Base-by-base conservation (phyloP, 441 rosid genomes). In the Corymbia calophylla region DNA sequence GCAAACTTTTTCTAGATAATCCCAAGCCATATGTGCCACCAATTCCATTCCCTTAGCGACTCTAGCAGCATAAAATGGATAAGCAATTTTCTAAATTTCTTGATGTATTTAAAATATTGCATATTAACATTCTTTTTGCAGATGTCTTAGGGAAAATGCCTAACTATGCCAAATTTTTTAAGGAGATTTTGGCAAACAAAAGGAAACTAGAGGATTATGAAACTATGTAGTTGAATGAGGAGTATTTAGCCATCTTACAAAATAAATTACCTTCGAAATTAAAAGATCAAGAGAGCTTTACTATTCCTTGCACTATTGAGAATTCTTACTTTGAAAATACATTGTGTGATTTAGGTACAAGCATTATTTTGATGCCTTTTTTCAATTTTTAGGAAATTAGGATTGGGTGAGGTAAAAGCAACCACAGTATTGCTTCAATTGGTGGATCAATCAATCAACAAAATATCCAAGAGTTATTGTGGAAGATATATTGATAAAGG, bases 391-490 rank as follows among this genome's bases (percentile, higher is more conserved):
- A 29, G 15, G 32, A 62, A 29, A 29, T 62, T 13, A 62, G 4
- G 9, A 62, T 11, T 3, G 1, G 8, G 68, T 1, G 1, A 27
- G n/a, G 17, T 60, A 60, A 60, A 60, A 60, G 66, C 32, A 60
- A 23, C 51, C 62, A 56, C 0, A 7, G 1, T 56, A 27, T 23
- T 5, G 0, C 6, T 56, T 56, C 29, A 56, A 56, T 0, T 23
- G 7, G 13, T 2, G 0, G 0, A 60, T 60, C 2, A 0, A 27
- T 60, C 68, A 29, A 60, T 60, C 29, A 39, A 39, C 44, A 39
- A 60, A 27, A 27, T 60, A 60, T 29, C 44, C 27, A 0, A 60
- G 32, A 60, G 8, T 3, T 60, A 60, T 29, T 29, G 8, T 60
- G 31, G 4, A 60, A 60, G 32, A 27, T 3, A 4, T 29, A 27